Base-by-base conservation (phyloP, 2,329 filamentous ascomycete species). In the Neopestalotiopsis sp. region DNA sequence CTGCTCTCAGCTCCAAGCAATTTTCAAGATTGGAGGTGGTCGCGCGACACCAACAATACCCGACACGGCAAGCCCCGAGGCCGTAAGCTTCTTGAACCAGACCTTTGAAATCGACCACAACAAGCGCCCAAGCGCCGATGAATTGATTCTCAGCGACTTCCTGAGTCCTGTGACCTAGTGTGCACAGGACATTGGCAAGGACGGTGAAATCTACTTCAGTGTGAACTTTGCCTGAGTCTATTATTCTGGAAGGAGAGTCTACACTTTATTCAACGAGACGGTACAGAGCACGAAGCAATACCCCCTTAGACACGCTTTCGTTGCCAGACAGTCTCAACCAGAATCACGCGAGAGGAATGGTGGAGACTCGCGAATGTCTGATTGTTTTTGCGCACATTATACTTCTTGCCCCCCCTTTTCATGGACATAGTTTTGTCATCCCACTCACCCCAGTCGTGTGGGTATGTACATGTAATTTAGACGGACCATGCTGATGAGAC, bases 101-200 rank as follows among this genome's bases (percentile, higher is more conserved):
- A 98, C 96, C 0, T 99, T 99, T 83, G 94, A 98, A 84, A 91
- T 98, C 76, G 95, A 99, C 76, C 94, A 97, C 81, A 94, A 97
- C 80, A 91, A 93, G 84, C 88, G 96, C 73, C 96, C 96, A 3
- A 97, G 91, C 75, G 96, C 96, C 13, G 95, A 98, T 76, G 95
- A 98, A 76, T 83, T 99, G 74, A 89, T 97, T 81, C 87, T 91
- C 68, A 95, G 92, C 81, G 88, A 90, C 45, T 98, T 98, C 83
- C 84, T 97, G 79, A 89, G 90, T 68, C 91, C 92, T 69, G 92
- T 92, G 78, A 89, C 89, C 71, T 90, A 76, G 74, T 70, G 75
- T 66, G 74, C 68, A 24, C 64, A 57, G 30, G 60, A 38, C 30
- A 52, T 56, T 40, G 59, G 59, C n/a, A 13, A 62, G 59, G 34